Conservation (phyloP, 225 moss, liverwort and hornwort genomes). For the Antitrichia curtipendula region DNA sequence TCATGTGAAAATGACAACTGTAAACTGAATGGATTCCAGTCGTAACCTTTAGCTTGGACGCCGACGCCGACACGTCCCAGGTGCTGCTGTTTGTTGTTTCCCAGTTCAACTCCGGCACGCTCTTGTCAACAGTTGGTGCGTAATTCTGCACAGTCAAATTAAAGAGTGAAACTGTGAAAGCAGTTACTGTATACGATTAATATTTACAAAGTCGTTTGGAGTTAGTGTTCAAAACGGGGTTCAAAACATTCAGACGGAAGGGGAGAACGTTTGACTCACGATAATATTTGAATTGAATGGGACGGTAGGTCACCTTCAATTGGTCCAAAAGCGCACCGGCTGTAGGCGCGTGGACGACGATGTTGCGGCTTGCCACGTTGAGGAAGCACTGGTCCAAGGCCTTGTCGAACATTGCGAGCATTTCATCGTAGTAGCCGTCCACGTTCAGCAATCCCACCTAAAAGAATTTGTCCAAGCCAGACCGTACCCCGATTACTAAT, state of each 20-base stretch:
- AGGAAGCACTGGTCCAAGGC: conserved; percentile 28
- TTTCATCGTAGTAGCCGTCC: conserved; percentile 20
- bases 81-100: background rate
- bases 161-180: background rate
- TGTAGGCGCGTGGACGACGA: conserved; percentile 12
- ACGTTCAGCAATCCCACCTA: conserved; percentile 35
- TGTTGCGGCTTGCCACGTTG: conserved; percentile 21
- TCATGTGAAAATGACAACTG: background rate
- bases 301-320: background rate
- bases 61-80: background rate
- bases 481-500: background rate
- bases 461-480: background rate
- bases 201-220: background rate
- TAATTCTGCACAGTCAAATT: background rate
- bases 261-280: background rate
- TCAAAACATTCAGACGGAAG: background rate
- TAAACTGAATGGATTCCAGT: background rate
- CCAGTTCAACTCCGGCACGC: background rate
- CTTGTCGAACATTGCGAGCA: conserved; percentile 24
- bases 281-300: background rate
- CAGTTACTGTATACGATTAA: background rate
- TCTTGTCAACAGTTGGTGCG: background rate
- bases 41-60: background rate
- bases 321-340: conserved; percentile 10
- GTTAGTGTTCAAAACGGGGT: background rate